Base-by-base conservation (phyloP, 2,329 filamentous ascomycete genomes). In the Penicillium frequentans region DNA sequence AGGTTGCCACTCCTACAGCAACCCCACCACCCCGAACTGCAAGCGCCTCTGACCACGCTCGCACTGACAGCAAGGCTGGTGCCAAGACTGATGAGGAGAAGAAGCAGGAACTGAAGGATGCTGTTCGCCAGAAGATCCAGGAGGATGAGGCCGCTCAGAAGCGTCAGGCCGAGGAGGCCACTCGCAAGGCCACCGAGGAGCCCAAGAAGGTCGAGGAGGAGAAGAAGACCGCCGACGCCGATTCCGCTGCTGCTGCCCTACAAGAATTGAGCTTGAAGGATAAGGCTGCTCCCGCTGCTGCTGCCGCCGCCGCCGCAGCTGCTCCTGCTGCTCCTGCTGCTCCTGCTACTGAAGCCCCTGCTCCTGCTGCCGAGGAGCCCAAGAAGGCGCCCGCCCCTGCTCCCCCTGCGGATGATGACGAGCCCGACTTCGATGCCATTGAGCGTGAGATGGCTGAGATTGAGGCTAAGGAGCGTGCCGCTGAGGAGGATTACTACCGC, bases 61-160 rank as follows among this genome's bases (percentile, higher is more conserved):
- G 90, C 43, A 82, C 86, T 16, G 91, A 96, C 51, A 93, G 88
- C 75, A 83, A 81, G 69, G 81, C 81, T 10, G 49, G 50, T 23
- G 46, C 79, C 43, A 95, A 95, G 82, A 89, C 89, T 1, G 84
- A 86, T 35, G 89, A 93, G 72, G 90, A 96, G 76, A 91, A 91
- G 61, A 89, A 89, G 74, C 86, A 90, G 72, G 88, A 91, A 71
- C 88, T 96, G 70, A 84, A 82, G 70, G 78, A 81, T 56, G 75
- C 77, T 13, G 76, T 82, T 52, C 76, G 75, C 27, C 74, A 78
- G 64, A 80, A 79, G 68, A 81, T 83, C 64, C 77, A 80, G 58
- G 86, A 87, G 70, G 84, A 84, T 52, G 85, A 86, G 54, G 80
- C 75, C 42, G 75, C 74, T 53, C 75, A 80, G 55, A 79, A 79